Percentiles rank a stretch among this genome's conserved stretches.
These are phyloP conservation scores for Capsicum baccatum DNA, from an alignment of 257 asterid species.

Conservation along the genomic window DNA sequence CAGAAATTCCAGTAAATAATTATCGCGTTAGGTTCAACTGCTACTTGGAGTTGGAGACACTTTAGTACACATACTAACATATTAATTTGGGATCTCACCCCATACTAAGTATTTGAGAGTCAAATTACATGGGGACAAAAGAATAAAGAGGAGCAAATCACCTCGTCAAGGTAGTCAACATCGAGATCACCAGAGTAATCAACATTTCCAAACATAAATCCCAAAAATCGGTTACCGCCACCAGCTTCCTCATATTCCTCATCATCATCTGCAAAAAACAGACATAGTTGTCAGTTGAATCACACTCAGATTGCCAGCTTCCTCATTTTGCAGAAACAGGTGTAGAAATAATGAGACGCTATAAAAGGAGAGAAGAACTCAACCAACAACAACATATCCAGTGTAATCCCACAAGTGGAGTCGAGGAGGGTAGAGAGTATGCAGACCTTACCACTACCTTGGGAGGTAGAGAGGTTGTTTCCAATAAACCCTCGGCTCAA, in stretches of 20 bases:
- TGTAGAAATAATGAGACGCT: slow-evolving; percentile 29
- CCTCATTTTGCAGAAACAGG: slow-evolving; percentile 21
- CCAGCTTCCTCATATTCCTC: slow-evolving; percentile 91
- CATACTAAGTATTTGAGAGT: background rate
- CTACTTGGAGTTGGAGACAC: slow-evolving; percentile 2
- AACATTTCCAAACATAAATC: slow-evolving; percentile 98
- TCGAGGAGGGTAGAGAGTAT: too few relatives aligned
- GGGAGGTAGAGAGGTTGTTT: too few relatives aligned
- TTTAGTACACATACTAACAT: slow-evolving; percentile 13
- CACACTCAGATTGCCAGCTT: slow-evolving; percentile 8
- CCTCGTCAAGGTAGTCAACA: slow-evolving; percentile 99
- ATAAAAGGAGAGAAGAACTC: background rate
- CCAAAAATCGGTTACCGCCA: slow-evolving; percentile 83
- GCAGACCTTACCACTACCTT: too few relatives aligned
- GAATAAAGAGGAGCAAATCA: slow-evolving; percentile 41
- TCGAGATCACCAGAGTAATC: slow-evolving; percentile 97
- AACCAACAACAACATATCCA: background rate
- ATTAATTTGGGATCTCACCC: background rate
- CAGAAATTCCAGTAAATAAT: slow-evolving; percentile 5
- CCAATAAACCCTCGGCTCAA: too few relatives aligned
- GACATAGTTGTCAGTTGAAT: slow-evolving; percentile 26
- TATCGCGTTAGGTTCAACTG: background rate
- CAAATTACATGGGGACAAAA: slow-evolving; percentile 14
- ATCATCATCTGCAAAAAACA: slow-evolving; percentile 74
- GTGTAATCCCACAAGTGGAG: too few relatives aligned